Evolutionary conservation across 2,329 filamentous ascomycete species (phyloP).

Genomic region (Celoporthe dispersa): DNA sequence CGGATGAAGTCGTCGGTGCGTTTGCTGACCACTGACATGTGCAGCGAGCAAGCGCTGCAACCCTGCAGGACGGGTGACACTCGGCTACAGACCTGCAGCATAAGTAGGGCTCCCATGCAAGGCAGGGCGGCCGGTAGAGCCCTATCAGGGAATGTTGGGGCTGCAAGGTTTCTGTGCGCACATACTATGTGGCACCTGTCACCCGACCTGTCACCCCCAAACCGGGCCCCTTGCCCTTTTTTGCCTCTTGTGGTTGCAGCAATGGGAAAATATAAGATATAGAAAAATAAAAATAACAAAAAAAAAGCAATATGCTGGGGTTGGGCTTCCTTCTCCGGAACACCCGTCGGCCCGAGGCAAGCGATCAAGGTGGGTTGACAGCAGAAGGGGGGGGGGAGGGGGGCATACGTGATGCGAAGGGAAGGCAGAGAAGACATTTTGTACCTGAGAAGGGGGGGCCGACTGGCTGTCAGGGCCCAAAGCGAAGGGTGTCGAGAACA

Average conservation of each 20-base stretch:
- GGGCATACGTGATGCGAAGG: neutral
- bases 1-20: neutral
- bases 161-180: neutral
- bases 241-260: neutral
- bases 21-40: slow-evolving; percentile 2
- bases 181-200: neutral
- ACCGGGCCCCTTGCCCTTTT: neutral
- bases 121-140: neutral
- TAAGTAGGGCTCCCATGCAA: neutral
- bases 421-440: neutral
- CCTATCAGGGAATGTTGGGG: neutral
- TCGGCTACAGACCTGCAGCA: neutral
- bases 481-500: no score
- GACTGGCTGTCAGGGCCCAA: neutral
- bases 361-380: neutral
- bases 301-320: neutral
- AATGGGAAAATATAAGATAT: no score
- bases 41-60: neutral
- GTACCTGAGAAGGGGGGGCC: neutral
- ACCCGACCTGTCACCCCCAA: neutral
- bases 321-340: neutral
- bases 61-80: neutral
- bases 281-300: no score
- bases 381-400: neutral
- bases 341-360: neutral